A percentile compares a stretch with the other conserved stretches of the same genome.
These are phyloP conservation scores for Galerina marginata DNA, from an alignment of 768 basidiomycete species.

Conservation along the genomic window DNA sequence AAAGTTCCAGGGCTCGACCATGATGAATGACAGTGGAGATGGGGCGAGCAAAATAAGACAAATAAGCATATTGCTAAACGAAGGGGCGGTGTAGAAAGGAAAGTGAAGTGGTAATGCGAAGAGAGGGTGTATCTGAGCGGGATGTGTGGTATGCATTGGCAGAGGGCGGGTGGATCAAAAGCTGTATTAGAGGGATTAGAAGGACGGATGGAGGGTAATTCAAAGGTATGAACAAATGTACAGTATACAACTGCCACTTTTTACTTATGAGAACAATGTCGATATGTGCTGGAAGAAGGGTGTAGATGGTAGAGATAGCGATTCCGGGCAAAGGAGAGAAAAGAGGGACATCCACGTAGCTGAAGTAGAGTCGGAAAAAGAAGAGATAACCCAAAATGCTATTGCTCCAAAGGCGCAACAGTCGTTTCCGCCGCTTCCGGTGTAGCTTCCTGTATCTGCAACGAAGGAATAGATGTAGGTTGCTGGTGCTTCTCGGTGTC, in stretches of 20 bases:
- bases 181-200: neutral
- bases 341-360: no score
- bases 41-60: neutral
- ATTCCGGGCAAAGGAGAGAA: no score
- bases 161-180: neutral
- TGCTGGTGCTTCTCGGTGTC: neutral
- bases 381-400: neutral
- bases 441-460: slow-evolving; percentile 16
- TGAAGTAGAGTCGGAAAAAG: neutral
- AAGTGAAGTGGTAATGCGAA: neutral
- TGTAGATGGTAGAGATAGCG: neutral
- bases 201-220: neutral
- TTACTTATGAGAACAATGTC: neutral
- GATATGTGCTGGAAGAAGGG: neutral
- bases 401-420: neutral
- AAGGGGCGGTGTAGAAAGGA: neutral
- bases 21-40: neutral
- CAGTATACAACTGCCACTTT: neutral
- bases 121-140: neutral
- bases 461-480: slow-evolving; percentile 1
- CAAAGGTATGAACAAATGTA: neutral
- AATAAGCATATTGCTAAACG: slow-evolving; percentile 9
- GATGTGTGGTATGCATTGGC: neutral
- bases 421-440: slow-evolving; percentile 8
- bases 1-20: slow-evolving; percentile 2